These are phyloP conservation scores for Psilocybe tampanensis DNA, from an alignment of 768 basidiomycete genomes.

Conservation along the genomic window DNA sequence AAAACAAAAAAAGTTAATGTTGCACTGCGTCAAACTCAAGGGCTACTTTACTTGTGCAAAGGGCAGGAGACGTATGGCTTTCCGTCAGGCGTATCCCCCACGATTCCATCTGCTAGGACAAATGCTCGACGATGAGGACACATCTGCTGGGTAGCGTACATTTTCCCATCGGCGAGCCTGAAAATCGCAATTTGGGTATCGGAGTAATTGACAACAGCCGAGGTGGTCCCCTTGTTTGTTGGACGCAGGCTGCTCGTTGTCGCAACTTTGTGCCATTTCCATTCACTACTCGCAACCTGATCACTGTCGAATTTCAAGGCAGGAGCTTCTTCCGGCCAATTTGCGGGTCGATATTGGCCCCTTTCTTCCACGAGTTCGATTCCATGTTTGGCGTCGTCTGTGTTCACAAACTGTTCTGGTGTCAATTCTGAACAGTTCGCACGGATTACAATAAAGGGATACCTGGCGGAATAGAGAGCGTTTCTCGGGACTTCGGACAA, in stretches of 20 bases:
- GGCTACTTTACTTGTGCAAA: slow-evolving; percentile 49
- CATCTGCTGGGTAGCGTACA: slow-evolving; percentile 74
- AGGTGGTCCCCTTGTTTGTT: slow-evolving; percentile 48
- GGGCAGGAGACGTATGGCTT: slow-evolving; percentile 52
- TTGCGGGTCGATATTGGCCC: slow-evolving; percentile 63
- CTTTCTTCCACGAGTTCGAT: slow-evolving; percentile 61
- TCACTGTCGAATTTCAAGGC: slow-evolving; percentile 45
- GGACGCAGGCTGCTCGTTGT: slow-evolving; percentile 49
- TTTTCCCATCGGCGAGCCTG: slow-evolving; percentile 57
- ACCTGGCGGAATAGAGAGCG: slow-evolving; percentile 20
- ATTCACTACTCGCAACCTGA: slow-evolving; percentile 46
- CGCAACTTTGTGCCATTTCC: slow-evolving; percentile 60
- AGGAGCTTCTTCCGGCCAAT: slow-evolving; percentile 65
- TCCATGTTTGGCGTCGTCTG: slow-evolving; percentile 44
- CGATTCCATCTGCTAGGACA: slow-evolving; percentile 69
- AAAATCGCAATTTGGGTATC: slow-evolving; percentile 72
- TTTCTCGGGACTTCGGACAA: slow-evolving; percentile 43
- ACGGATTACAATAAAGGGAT: neutral
- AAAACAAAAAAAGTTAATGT: neutral
- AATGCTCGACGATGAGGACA: slow-evolving; percentile 58
- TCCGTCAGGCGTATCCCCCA: slow-evolving; percentile 64
- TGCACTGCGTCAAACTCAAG: neutral
- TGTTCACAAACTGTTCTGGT: slow-evolving; percentile 67
- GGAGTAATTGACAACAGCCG: slow-evolving; percentile 58
- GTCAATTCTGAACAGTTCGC: slow-evolving; percentile 6